A percentile compares a stretch with the other conserved stretches of the same genome.
phyloP scores from a whole-genome alignment of 306 rosid genomes.

The Ormosia semicastrata region DNA sequence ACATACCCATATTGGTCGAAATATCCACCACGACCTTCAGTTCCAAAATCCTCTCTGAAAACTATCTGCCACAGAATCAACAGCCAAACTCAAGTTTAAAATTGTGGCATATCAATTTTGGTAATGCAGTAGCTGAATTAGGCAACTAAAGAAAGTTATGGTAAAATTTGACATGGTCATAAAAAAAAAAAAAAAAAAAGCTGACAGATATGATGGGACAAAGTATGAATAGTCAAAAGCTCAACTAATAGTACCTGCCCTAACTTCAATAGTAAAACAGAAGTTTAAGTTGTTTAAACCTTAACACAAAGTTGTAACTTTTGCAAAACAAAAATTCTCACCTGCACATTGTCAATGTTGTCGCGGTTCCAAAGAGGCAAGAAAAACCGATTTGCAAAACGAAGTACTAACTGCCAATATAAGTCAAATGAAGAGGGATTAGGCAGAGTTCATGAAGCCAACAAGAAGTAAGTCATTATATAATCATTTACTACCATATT shows the following conservation, averaged over 20 bases:
- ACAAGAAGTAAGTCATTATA: neutral
- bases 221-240: neutral
- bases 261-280: neutral
- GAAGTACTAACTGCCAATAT: slow-evolving; percentile 76
- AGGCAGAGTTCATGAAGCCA: slow-evolving; percentile 25
- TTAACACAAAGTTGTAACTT: slow-evolving; percentile 5
- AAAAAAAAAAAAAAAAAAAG: neutral
- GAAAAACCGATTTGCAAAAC: slow-evolving; percentile 82
- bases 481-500: slow-evolving; percentile 59
- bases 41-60: slow-evolving; percentile 94
- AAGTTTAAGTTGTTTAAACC: slow-evolving; percentile 13
- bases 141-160: neutral
- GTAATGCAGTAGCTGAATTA: neutral
- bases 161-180: neutral
- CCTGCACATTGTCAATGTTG: slow-evolving; percentile 82
- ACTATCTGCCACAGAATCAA: slow-evolving; percentile 57
- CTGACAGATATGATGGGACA: neutral
- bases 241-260: neutral
- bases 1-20: slow-evolving; percentile 89
- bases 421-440: slow-evolving; percentile 24
- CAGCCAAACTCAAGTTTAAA: neutral
- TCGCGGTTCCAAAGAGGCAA: slow-evolving; percentile 93
- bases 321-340: slow-evolving; percentile 34
- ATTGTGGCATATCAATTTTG: neutral
- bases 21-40: slow-evolving; percentile 93